phyloP scores from a whole-genome alignment of 371 early-diverging fungal genomes.

The Mortierella sp. region DNA sequence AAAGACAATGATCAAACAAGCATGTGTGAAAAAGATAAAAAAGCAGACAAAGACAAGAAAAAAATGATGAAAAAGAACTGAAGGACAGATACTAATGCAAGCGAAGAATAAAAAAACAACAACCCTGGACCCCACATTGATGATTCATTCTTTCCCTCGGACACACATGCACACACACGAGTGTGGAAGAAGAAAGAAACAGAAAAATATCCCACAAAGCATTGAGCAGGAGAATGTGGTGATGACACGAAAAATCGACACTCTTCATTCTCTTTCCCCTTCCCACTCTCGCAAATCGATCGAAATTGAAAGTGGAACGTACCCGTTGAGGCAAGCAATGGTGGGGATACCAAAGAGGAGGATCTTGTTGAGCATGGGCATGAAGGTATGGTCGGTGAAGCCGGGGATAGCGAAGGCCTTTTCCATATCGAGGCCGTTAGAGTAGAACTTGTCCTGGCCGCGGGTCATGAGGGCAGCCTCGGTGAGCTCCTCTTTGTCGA shows the following conservation, averaged over 20 bases:
- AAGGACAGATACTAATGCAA: neutral
- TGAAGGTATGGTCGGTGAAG: slow-evolving; percentile 57
- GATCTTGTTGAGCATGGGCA: slow-evolving; percentile 55
- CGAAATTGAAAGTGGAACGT: neutral
- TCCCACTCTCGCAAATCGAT: neutral
- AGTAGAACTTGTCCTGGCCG: slow-evolving; percentile 78
- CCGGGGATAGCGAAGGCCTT: slow-evolving; percentile 60
- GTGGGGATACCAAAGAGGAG: slow-evolving; percentile 78
- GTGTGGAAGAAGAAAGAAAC: neutral
- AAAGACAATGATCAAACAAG: no score
- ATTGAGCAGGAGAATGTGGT: no score
- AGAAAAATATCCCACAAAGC: neutral
- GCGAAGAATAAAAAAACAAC: neutral
- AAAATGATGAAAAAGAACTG: neutral
- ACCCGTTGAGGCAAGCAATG: slow-evolving; percentile 87
- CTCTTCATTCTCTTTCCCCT: neutral
- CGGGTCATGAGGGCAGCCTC: slow-evolving; percentile 73
- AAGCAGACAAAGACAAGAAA: neutral
- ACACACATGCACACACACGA: neutral
- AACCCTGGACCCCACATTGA: neutral
- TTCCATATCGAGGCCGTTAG: slow-evolving; percentile 82
- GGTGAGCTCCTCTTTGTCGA: slow-evolving; percentile 49
- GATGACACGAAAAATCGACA: neutral
- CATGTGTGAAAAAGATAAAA: neutral
- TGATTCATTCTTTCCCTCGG: neutral